Evolutionary conservation across 2,329 filamentous ascomycete species (phyloP).

Genomic region (Davidsoniella eucalypti): DNA sequence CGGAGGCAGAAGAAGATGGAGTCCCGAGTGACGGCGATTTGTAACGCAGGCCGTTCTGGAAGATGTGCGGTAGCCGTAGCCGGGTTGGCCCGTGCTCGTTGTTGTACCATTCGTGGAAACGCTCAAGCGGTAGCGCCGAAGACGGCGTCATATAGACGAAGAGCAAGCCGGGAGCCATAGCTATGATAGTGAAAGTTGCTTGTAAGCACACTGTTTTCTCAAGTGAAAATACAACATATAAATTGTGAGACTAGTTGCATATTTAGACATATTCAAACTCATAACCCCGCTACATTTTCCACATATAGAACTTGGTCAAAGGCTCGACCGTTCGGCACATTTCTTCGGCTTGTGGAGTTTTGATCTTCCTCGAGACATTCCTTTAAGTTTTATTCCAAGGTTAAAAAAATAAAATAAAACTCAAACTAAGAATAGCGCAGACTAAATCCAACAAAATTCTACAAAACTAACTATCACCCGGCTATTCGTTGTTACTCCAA

Average conservation of each 20-base stretch:
- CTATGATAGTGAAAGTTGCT: background rate
- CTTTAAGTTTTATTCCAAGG: no score
- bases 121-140: slow-evolving; percentile 42
- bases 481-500: background rate
- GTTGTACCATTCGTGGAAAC: slow-evolving; percentile 90
- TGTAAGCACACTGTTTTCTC: background rate
- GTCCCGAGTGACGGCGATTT: slow-evolving; percentile 22
- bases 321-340: background rate
- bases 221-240: no score
- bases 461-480: background rate
- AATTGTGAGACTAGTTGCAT: background rate
- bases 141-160: slow-evolving; percentile 77
- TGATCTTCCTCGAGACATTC: background rate
- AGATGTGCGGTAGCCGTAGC: slow-evolving; percentile 58
- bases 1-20: slow-evolving; percentile 21
- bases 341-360: background rate
- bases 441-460: background rate
- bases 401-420: no score
- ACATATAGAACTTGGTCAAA: no score
- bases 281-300: no score
- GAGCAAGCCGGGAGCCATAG: slow-evolving; percentile 46
- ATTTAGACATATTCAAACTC: background rate
- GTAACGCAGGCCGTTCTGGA: slow-evolving; percentile 64
- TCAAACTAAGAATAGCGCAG: no score
- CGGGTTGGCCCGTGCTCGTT: slow-evolving; percentile 78